phyloP scores from a whole-genome alignment of 116 monocot genomes.

The Trichopus zeylanicus region DNA sequence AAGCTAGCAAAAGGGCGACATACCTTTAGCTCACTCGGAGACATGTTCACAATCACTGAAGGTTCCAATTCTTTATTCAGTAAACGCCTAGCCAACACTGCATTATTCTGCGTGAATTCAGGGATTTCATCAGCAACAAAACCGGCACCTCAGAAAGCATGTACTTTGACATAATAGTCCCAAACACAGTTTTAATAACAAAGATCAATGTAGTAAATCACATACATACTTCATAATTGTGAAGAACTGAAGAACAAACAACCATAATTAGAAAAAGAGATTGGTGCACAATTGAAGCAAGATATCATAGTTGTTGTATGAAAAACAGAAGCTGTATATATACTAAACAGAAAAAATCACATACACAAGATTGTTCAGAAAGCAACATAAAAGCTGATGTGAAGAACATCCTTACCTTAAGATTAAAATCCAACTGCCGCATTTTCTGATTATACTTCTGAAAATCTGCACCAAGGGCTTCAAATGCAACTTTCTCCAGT shows the following conservation, averaged over 20 bases:
- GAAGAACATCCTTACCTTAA: conserved; percentile 51
- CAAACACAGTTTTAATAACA: no score
- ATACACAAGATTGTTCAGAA: neutral
- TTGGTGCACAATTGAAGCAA: neutral
- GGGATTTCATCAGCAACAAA: neutral
- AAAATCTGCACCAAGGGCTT: conserved; percentile 68
- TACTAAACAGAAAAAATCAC: neutral
- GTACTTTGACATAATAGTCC: neutral
- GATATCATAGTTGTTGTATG: neutral
- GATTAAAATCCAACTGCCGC: conserved; percentile 82
- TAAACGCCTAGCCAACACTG: conserved; percentile 49
- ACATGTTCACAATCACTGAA: conserved; percentile 67
- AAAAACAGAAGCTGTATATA: neutral
- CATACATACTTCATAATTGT: no score
- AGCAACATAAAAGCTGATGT: neutral
- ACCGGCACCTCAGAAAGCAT: neutral
- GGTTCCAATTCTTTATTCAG: conserved; percentile 80
- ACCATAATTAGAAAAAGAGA: no score
- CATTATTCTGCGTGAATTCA: conserved; percentile 57
- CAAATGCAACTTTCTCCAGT: conserved; percentile 71
- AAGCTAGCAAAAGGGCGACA: neutral
- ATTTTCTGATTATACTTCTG: conserved; percentile 95
- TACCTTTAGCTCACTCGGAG: conserved; percentile 92
- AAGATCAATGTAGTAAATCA: no score
- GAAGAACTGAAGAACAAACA: no score